Evolutionary conservation across 1,284 basidiomycete species (phyloP), one percentile per base, ranked within the genome.

Genomic region (Ganoderma boninense): DNA sequence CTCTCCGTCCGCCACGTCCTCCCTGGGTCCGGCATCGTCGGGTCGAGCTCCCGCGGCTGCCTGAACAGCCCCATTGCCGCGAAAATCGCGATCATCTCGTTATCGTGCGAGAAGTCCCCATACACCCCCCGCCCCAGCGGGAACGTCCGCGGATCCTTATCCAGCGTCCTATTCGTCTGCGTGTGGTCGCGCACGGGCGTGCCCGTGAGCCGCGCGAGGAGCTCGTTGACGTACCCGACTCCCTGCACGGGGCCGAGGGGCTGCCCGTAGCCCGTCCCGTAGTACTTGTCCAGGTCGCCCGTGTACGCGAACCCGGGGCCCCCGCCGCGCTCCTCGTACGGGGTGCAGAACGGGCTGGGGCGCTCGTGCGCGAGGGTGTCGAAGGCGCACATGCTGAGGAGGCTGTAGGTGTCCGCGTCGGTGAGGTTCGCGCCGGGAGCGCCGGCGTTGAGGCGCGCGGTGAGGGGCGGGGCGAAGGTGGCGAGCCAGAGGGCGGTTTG

Each of bases 191-290:
- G 78, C 7, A 93, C 90, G 0, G 87, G 85, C 18, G 80, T 79
- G 16, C 85, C 84, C 0, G 90, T 92, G 40, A 96, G 85, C n/a
- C 95, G 88, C 0, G 94, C 92, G 23, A 96, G 82, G 46, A 97
- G 88, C 80, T 96, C 95, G 79, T 95, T 95, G 75, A 94, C 83
- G 78, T 92, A 96, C 4, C 95, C 95, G 7, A 95, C 92, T 57
- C 92, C 93, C 79, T 94, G 92, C 1, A 94, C 89, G 2, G 84
- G 89, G 0, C 93, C 94, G 2, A 93, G 84, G 0, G 80, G 74
- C 73, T 89, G 87, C 7, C 93, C 93, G 73, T 93, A 89, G 90
- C 90, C 94, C 66, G 85, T 93, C 62, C 82, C 85, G 78, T 96
- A 95, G 80, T 89, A 96, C 79, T 95, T 93, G 76, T 89, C 87